Conservation (phyloP, 495 filamentous ascomycete species). For the Aspergillus sclerotiicarbonarius region DNA sequence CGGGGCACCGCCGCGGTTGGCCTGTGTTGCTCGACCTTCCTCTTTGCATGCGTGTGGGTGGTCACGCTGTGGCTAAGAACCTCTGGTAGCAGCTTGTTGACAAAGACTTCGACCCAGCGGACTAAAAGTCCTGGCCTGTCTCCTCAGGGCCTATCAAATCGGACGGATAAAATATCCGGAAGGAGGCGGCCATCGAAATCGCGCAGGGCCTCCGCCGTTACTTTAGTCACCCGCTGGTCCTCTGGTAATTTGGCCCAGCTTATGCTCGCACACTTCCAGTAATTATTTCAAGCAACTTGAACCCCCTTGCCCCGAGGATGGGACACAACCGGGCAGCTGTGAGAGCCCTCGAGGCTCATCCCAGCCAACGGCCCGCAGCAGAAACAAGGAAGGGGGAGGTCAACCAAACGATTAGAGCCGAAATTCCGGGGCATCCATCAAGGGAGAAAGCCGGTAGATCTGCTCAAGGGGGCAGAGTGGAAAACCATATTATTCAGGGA, state of each 20-base stretch:
- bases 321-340: not conserved
- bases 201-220: not conserved
- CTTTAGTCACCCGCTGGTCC: not conserved
- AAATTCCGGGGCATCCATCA: not conserved
- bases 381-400: not conserved
- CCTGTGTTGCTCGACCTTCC: not conserved
- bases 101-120: constrained; percentile 2
- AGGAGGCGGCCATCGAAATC: constrained; percentile 1
- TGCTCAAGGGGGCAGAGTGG: not conserved
- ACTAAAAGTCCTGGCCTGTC: not conserved
- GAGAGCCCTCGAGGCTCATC: not conserved
- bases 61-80: not conserved
- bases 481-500: not conserved
- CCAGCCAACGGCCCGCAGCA: not conserved
- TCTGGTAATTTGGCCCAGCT: not conserved
- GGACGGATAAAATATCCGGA: not conserved
- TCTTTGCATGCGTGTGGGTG: not conserved
- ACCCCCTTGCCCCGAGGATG: not conserved
- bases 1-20: too few relatives aligned
- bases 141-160: not conserved
- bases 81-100: not conserved
- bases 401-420: not conserved
- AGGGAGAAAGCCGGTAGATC: not conserved
- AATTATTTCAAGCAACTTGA: not conserved
- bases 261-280: not conserved